Conservation (phyloP, 75 land plant species). For the Sequoiadendron giganteum region DNA sequence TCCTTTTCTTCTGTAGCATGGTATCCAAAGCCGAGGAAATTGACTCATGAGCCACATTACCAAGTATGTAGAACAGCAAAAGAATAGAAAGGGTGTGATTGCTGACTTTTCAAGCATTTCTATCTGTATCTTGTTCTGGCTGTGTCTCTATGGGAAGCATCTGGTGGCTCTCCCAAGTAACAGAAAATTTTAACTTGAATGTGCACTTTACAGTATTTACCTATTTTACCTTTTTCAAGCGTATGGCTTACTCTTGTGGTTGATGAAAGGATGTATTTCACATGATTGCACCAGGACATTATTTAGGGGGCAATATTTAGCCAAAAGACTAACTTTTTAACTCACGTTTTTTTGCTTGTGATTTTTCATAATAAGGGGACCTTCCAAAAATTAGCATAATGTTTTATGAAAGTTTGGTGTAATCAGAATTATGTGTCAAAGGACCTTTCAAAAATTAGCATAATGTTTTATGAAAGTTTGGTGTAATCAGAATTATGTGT, state of each 20-base stretch:
- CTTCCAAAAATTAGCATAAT: no score
- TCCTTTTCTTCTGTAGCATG: background rate
- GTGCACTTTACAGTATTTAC: background rate
- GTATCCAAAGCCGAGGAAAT: no score
- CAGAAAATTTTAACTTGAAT: background rate
- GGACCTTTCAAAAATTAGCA: no score
- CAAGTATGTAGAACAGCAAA: background rate
- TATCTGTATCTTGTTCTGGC: background rate
- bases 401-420: no score
- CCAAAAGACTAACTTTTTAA: no score
- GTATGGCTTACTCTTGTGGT: background rate
- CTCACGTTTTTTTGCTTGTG: no score
- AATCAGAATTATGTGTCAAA: no score
- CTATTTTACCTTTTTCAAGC: no score
- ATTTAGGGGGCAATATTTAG: no score
- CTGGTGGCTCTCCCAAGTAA: background rate
- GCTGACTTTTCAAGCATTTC: background rate
- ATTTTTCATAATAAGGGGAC: no score
- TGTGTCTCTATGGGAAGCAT: background rate
- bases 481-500: no score
- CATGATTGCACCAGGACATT: background rate
- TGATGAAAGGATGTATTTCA: background rate
- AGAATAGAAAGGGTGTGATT: background rate
- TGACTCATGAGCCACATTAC: background rate
- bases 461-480: no score